Base-by-base conservation (phyloP, 2,329 filamentous ascomycete genomes). In the Septoria petroselini region DNA sequence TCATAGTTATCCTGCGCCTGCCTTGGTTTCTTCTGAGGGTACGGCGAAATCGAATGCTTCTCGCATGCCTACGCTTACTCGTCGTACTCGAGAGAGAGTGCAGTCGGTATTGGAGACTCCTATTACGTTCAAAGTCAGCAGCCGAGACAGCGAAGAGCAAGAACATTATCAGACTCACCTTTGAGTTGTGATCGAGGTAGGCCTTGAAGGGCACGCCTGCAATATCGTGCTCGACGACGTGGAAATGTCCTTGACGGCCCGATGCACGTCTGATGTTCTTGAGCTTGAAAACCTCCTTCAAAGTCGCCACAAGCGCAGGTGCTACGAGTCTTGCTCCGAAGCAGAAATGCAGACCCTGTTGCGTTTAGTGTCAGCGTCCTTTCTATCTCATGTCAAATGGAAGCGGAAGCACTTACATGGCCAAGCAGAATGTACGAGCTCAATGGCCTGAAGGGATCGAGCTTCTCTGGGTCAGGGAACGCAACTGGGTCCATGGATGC, bases 161-260 rank as follows among this genome's bases (percentile, higher is more conserved):
- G 2, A 8, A 25, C 14, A 11, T 1, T 9, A 21, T 3, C 9
- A 19, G 17, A 39, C 37, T 17, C 11, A 39, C 37, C 50, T 67
- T 72, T 7, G 74, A 66, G 58, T 69, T 74, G 6, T 65, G 66
- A 66, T 78, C 76, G 35, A 79, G 61, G 55, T 77, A 79, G 44
- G 71, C 64, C 59, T 70, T 70, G 67, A 76, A 72, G 42, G 70
- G 71, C 2, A 77, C 68, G 2, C 75, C 76, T 6, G 70, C 74
- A 58, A 78, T 61, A 14, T 75, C 65, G 44, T 73, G 68, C 52
- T 76, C 70, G 0, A 74, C 69, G 8, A 68, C 66, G 2, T 62
- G 67, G 44, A 79, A 76, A 14, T 65, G 55, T 0, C 73, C 73
- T 21, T 62, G 62, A 27, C 58, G 59, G 2, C 71, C 72, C 7